These are phyloP conservation scores for Echium plantagineum DNA, from an alignment of 257 asterid genomes.

Conservation along the genomic window DNA sequence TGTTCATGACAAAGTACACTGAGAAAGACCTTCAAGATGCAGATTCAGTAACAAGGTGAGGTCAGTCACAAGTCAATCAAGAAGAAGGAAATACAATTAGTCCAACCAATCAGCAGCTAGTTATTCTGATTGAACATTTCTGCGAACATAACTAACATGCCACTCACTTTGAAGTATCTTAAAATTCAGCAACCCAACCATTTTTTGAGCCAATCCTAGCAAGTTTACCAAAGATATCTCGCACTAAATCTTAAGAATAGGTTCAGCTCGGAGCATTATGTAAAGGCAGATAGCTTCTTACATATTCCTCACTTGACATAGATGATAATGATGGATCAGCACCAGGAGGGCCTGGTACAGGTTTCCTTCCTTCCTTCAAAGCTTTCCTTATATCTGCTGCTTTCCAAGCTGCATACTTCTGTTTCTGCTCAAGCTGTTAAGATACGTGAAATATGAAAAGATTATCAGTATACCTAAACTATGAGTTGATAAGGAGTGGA, in stretches of 20 bases:
- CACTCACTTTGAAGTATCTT: not conserved
- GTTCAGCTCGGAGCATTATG: constrained; percentile 1
- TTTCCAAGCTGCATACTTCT: constrained; percentile 95
- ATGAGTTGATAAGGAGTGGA: not conserved
- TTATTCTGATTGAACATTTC: not conserved
- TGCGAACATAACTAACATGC: not conserved
- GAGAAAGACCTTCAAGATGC: too few species aligned
- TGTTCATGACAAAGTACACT: too few species aligned
- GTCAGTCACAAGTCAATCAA: not conserved
- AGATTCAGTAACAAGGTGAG: not conserved
- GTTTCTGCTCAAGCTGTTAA: constrained; percentile 88
- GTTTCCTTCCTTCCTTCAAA: constrained; percentile 89
- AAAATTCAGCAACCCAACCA: not conserved
- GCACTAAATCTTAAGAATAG: not conserved
- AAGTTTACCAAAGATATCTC: not conserved
- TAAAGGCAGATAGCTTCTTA: constrained; percentile 15
- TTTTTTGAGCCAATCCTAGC: not conserved
- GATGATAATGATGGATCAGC: constrained; percentile 48
- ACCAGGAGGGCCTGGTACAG: constrained; percentile 94
- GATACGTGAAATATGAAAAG: constrained; percentile 1
- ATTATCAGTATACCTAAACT: constrained; percentile 2
- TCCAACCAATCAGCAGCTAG: not conserved
- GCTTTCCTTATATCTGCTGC: constrained; percentile 99
- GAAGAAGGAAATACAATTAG: not conserved
- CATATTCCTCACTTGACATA: constrained; percentile 35